Percentiles rank a stretch among this genome's conserved stretches.
These are phyloP conservation scores for Lunularia cruciata DNA, from an alignment of 225 moss, liverwort and hornwort genomes.

Conservation along the genomic window DNA sequence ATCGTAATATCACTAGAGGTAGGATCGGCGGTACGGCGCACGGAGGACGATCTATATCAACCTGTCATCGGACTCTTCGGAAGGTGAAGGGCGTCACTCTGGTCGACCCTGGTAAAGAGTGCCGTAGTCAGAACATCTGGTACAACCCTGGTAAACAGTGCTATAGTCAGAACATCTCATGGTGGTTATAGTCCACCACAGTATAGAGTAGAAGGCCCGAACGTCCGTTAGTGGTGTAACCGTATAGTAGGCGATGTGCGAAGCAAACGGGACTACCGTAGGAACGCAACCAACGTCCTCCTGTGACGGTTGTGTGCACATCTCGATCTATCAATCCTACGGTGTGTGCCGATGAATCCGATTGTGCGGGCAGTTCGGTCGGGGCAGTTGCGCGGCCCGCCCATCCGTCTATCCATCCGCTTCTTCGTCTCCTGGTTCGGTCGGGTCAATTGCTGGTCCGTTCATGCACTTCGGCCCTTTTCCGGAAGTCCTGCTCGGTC, in stretches of 20 bases:
- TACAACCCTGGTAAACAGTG: too few species aligned
- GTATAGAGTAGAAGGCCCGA: not conserved
- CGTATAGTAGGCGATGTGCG: conserved; percentile 11
- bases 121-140: too few species aligned
- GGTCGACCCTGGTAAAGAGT: not conserved
- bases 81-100: not conserved
- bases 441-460: not conserved
- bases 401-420: conserved; percentile 4
- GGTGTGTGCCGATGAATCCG: not conserved
- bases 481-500: not conserved
- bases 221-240: conserved; percentile 19
- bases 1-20: too few species aligned
- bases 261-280: conserved; percentile 15
- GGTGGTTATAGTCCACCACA: not conserved
- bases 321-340: not conserved
- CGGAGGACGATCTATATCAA: too few species aligned
- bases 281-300: conserved; percentile 12
- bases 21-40: too few species aligned
- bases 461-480: not conserved
- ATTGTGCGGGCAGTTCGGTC: not conserved
- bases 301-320: conserved; percentile 8
- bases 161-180: not conserved
- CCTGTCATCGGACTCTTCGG: not conserved
- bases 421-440: not conserved
- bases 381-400: conserved; percentile 16